A percentile compares a stretch with the other conserved stretches of the same genome.
These are phyloP conservation scores for Spiromastix sp. DNA, from an alignment of 2,329 filamentous ascomycete species.

Conservation along the genomic window DNA sequence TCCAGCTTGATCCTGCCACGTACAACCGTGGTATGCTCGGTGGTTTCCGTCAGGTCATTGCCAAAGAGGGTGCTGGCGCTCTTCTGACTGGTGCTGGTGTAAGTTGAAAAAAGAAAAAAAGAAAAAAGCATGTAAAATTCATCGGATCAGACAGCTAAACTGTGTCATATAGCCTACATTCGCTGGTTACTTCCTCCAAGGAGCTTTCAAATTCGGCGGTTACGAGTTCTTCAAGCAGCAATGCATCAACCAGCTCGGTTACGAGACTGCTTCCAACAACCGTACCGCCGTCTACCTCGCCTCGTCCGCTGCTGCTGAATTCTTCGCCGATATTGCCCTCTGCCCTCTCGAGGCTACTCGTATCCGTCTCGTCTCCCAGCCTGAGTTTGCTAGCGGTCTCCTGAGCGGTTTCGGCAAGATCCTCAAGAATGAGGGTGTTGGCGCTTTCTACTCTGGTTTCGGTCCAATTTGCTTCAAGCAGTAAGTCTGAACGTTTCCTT, in stretches of 20 bases:
- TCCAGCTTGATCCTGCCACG: slow-evolving; percentile 80
- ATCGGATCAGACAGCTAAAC: too few species aligned
- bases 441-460: slow-evolving; percentile 85
- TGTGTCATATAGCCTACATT: too few species aligned
- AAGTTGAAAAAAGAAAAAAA: too few species aligned
- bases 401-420: slow-evolving; percentile 75
- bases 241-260: slow-evolving; percentile 68
- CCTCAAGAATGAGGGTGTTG: slow-evolving; percentile 67
- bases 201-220: slow-evolving; percentile 86
- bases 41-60: slow-evolving; percentile 76
- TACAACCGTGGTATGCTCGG: slow-evolving; percentile 84
- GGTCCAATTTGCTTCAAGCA: slow-evolving; percentile 81
- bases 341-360: slow-evolving; percentile 89
- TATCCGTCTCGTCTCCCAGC: slow-evolving; percentile 85
- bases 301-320: slow-evolving; percentile 50
- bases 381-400: slow-evolving; percentile 72
- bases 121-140: too few species aligned
- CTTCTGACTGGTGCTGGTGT: slow-evolving; percentile 78
- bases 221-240: slow-evolving; percentile 97
- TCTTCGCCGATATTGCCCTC: slow-evolving; percentile 57
- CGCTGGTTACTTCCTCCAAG: slow-evolving; percentile 89
- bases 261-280: slow-evolving; percentile 68
- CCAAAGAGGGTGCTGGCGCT: slow-evolving; percentile 74
- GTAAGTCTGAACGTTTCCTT: slow-evolving; percentile 37
- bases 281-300: slow-evolving; percentile 72